These are phyloP conservation scores for Parietichytrium sp. DNA, from an alignment of 108 stramenopile genomes.

Conservation along the genomic window DNA sequence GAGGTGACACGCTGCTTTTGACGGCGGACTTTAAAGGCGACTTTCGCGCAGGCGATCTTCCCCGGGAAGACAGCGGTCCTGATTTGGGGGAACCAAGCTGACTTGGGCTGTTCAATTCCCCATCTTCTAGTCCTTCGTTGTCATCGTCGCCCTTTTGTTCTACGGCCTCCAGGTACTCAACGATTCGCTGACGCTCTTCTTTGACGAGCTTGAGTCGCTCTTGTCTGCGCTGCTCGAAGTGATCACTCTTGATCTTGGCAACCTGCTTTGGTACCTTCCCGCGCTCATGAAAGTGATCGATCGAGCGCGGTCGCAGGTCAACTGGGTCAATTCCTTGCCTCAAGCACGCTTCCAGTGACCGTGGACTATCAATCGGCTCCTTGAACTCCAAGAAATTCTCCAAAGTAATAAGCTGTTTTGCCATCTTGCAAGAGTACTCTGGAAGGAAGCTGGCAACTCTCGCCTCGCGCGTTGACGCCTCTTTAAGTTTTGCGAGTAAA, in stretches of 20 bases:
- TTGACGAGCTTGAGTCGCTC: neutral
- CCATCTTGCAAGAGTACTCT: neutral
- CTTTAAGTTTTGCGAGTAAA: neutral
- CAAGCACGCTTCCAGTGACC: slow-evolving; percentile 23
- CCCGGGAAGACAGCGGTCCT: no score
- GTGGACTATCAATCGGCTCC: neutral
- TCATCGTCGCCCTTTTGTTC: neutral
- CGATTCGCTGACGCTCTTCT: neutral
- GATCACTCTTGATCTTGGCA: slow-evolving; percentile 30
- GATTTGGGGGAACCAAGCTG: neutral
- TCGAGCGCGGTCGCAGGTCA: neutral
- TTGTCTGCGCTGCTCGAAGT: slow-evolving; percentile 3
- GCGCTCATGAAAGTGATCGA: slow-evolving; percentile 2
- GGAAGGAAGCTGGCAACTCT: neutral
- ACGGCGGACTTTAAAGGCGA: no score
- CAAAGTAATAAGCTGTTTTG: neutral
- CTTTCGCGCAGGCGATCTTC: no score
- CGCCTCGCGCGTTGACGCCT: neutral
- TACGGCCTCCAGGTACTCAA: neutral
- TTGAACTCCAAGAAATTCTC: slow-evolving; percentile 8
- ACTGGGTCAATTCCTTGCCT: slow-evolving; percentile 18
- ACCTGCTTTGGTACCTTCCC: slow-evolving; percentile 34
- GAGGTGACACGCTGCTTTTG: no score
- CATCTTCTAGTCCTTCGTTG: neutral
- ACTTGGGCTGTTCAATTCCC: neutral